Evolutionary conservation across 106 monocot species (phyloP).

Genomic region (Dendrobium nobile): DNA sequence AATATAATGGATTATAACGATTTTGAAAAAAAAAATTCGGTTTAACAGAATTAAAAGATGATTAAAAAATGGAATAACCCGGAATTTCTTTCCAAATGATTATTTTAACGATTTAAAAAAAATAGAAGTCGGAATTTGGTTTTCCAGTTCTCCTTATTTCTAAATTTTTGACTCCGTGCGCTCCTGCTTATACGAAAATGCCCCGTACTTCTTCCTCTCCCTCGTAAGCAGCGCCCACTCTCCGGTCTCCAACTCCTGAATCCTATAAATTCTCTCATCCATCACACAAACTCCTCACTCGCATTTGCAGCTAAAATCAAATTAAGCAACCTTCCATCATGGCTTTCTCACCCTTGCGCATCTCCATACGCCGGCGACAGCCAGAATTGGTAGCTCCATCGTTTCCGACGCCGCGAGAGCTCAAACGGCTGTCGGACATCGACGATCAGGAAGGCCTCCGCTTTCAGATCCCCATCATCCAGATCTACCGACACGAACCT

Average conservation of each 20-base stretch:
- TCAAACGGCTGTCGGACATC: constrained; percentile 37
- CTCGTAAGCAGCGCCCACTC: too few species aligned
- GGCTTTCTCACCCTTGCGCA: not conserved
- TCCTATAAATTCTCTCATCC: not conserved
- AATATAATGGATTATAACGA: too few species aligned
- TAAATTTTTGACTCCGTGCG: too few species aligned
- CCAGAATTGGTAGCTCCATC: constrained; percentile 28
- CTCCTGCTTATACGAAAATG: too few species aligned
- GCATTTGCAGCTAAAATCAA: not conserved
- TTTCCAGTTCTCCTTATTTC: too few species aligned
- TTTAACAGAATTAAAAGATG: too few species aligned
- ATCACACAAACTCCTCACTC: not conserved
- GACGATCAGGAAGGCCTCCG: constrained; percentile 43
- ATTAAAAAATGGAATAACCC: too few species aligned
- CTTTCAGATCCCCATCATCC: constrained; percentile 32
- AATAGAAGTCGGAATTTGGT: too few species aligned
- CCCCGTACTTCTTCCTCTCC: not conserved
- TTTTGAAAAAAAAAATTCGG: too few species aligned
- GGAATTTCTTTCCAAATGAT: too few species aligned
- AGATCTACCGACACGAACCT: constrained; percentile 19
- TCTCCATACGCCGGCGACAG: constrained; percentile 19
- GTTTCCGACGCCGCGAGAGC: constrained; percentile 25
- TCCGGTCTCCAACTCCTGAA: not conserved
- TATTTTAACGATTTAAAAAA: too few species aligned
- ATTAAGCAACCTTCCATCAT: not conserved